Evolutionary conservation across 176 grass and related monocot genomes (phyloP).

Genomic region (Bromus sterilis): DNA sequence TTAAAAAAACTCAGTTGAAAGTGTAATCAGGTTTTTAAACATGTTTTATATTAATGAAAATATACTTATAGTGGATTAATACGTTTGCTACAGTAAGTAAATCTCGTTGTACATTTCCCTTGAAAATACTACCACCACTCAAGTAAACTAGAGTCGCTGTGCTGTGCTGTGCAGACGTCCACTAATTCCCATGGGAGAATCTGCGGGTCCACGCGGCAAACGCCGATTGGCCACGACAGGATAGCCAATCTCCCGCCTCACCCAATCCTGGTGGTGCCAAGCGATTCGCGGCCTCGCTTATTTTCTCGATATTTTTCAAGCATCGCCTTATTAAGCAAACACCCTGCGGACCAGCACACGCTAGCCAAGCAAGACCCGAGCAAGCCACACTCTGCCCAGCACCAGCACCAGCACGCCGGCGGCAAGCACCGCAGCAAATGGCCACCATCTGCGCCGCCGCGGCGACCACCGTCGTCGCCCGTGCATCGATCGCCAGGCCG

Average conservation of each 20-base stretch:
- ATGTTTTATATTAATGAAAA: too few relatives aligned
- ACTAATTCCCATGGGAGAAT: not conserved
- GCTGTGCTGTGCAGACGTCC: not conserved
- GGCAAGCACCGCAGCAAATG: constrained; percentile 42
- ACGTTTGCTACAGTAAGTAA: too few relatives aligned
- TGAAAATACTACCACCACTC: too few relatives aligned
- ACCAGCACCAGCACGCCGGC: not conserved
- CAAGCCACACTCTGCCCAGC: not conserved
- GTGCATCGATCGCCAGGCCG: constrained; percentile 25
- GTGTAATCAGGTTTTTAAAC: too few relatives aligned
- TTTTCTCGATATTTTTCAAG: constrained; percentile 21
- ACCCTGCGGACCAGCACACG: constrained; percentile 7
- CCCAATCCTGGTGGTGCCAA: constrained; percentile 36
- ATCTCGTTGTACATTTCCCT: too few relatives aligned
- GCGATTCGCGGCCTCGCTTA: constrained; percentile 29
- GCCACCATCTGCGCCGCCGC: constrained; percentile 54
- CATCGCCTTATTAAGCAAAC: constrained; percentile 25
- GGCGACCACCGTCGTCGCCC: constrained; percentile 39
- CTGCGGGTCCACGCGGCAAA: constrained; percentile 31
- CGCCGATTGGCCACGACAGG: constrained; percentile 26
- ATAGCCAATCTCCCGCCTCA: constrained; percentile 51
- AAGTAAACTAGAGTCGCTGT: not conserved
- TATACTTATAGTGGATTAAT: too few relatives aligned
- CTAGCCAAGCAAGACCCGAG: constrained; percentile 18
- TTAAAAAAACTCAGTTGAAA: too few relatives aligned